Percentiles rank a stretch among this genome's conserved stretches.
Conservation (phyloP, 495 filamentous ascomycete species). For the Annulohypoxylon moriforme region DNA sequence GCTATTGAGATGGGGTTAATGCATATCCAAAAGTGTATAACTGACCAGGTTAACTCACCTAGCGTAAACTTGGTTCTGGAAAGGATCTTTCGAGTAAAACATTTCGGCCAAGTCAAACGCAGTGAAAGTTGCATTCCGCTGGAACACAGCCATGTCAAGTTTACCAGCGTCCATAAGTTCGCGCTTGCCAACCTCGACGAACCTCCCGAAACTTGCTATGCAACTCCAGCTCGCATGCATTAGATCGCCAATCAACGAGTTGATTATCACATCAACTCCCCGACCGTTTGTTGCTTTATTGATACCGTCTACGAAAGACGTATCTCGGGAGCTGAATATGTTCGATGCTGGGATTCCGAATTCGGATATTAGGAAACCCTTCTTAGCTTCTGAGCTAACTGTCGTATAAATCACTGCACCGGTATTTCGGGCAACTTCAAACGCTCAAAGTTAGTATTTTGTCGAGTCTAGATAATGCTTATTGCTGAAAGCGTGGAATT, state of each 20-base stretch:
- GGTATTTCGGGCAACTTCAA: constrained; percentile 51
- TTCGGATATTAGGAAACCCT: constrained; percentile 50
- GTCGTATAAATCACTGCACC: constrained; percentile 65
- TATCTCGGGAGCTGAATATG: constrained; percentile 59
- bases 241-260: constrained; percentile 63
- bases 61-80: not conserved
- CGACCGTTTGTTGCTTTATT: constrained; percentile 52
- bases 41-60: not conserved
- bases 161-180: constrained; percentile 36
- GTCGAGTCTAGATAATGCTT: too few species aligned
- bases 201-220: constrained; percentile 59
- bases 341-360: constrained; percentile 59
- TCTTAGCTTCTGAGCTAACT: constrained; percentile 56
- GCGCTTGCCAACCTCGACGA: constrained; percentile 63
- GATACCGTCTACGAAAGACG: constrained; percentile 55
- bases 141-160: not conserved
- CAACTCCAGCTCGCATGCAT: constrained; percentile 60
- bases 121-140: not conserved
- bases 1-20: not conserved
- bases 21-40: not conserved
- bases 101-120: not conserved
- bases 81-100: not conserved
- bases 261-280: constrained; percentile 66
- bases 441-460: not conserved
- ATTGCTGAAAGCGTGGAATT: too few species aligned